Evolutionary conservation across 345 rosid genomes (phyloP), one percentile per base, ranked within the genome.

Genomic region (Citrus glauca): DNA sequence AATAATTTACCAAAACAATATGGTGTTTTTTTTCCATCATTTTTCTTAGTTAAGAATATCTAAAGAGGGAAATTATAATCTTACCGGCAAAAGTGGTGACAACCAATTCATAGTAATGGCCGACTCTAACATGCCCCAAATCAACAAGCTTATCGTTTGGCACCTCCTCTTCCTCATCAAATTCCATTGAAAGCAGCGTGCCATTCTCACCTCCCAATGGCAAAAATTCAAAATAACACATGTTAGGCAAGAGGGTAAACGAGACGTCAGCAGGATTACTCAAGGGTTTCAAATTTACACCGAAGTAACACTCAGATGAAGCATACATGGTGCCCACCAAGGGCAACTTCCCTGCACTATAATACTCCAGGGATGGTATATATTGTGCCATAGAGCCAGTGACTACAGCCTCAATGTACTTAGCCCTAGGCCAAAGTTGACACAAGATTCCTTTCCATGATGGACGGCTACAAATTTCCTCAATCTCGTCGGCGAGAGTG

Each of bases 301-400:
- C 94, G 32, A 91, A 86, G 81, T 90, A 90, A 72, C 90, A 87
- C 84, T 90, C 94, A 3, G 94, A 90, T 24, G 94, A 89, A 69
- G 94, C 94, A 77, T 91, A 91, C 94, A 91, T 91, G 22, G 92
- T 77, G 70, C 89, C 88, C 27, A 86, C 91, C 80, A 88, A 72
- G 16, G 91, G 91, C 75, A 91, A 55, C 85, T 86, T 89, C 79
- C 87, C 87, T 16, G 69, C 91, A 50, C 90, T 86, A 60, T 89
- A 91, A 67, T 89, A 88, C 55, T 91, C 84, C 2, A 90, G 85
- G 8, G 91, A 80, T 14, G 92, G 88, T 78, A 91, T 81, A 76
- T 91, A 91, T 40, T 91, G 94, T 7, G 94, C 87, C 94, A 91
- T 91, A 22, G 94, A 86, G 22, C 92, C 92, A 4, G 94, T 91